Percentiles rank a stretch among this genome's conserved stretches.
phyloP scores from a whole-genome alignment of 2,329 filamentous ascomycete species.

The Talaromyces sp. region DNA sequence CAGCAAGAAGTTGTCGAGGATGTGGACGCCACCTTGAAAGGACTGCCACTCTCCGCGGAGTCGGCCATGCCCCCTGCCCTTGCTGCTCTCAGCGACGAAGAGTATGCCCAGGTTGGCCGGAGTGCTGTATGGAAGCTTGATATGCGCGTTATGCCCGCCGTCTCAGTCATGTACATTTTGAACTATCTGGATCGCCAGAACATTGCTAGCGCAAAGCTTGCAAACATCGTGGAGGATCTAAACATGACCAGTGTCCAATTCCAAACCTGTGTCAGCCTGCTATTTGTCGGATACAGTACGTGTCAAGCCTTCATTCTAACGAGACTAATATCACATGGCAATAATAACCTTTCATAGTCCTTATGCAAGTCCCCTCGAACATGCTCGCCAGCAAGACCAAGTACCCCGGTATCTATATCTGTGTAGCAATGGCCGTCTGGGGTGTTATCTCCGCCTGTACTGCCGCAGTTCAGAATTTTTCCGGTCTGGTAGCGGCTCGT shows the following conservation, averaged over 20 bases:
- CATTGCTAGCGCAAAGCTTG: constrained; percentile 3
- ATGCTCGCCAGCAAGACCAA: background rate
- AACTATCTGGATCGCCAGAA: constrained; percentile 9
- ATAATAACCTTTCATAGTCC: background rate
- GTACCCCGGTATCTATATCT: constrained; percentile 1
- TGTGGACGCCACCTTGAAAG: background rate
- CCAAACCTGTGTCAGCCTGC: constrained; percentile 2
- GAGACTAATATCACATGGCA: background rate
- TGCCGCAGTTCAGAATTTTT: background rate
- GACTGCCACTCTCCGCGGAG: background rate
- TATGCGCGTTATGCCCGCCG: background rate
- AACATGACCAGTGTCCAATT: background rate
- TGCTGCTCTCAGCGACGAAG: constrained; percentile 13
- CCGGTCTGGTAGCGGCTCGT: background rate
- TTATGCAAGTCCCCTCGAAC: constrained; percentile 10
- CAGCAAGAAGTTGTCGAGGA: constrained; percentile 1
- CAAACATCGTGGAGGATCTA: background rate
- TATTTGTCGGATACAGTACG: constrained; percentile 5
- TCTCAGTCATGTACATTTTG: constrained; percentile 8
- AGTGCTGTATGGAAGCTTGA: constrained; percentile 7
- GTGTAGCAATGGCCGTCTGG: constrained; percentile 1
- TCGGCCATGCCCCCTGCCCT: constrained; percentile 5
- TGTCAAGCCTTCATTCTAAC: background rate
- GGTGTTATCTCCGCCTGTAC: constrained; percentile 3
- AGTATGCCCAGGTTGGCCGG: background rate